Percentiles rank a stretch among this genome's conserved stretches.
phyloP scores from a whole-genome alignment of 1,284 basidiomycete genomes.

The Phenoliferia sp. region DNA sequence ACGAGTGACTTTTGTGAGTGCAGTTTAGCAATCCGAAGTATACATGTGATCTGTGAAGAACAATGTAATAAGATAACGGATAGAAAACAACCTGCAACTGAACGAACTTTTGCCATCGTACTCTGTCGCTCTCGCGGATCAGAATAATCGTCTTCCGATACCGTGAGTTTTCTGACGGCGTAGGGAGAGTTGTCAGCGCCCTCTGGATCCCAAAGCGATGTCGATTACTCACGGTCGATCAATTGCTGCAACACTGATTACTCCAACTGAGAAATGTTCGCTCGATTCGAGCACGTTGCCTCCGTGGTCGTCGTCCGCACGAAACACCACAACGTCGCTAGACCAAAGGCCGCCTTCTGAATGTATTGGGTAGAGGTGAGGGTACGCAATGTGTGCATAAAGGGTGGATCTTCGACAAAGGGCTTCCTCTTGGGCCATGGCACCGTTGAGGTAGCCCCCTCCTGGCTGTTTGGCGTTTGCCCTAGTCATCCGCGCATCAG shows the following conservation, averaged over 20 bases:
- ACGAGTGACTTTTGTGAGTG: neutral
- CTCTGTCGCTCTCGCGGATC: neutral
- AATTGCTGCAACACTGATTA: neutral
- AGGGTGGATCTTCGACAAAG: conserved; percentile 1
- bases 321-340: neutral
- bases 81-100: neutral
- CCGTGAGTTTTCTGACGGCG: neutral
- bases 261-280: neutral
- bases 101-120: neutral
- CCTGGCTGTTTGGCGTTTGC: neutral
- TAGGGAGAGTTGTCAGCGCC: neutral
- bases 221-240: neutral
- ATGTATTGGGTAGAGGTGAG: neutral
- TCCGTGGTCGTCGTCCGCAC: neutral
- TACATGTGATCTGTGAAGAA: neutral
- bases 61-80: neutral
- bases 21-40: conserved; percentile 5
- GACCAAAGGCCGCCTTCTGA: neutral
- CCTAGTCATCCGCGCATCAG: neutral
- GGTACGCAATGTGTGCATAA: neutral
- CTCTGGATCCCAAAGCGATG: neutral
- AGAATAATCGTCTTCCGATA: neutral
- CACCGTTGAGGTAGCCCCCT: conserved; percentile 4
- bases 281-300: neutral
- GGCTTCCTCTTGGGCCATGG: conserved; percentile 2